Base-by-base conservation (phyloP, 345 rosid species). In the Salix brachista region DNA sequence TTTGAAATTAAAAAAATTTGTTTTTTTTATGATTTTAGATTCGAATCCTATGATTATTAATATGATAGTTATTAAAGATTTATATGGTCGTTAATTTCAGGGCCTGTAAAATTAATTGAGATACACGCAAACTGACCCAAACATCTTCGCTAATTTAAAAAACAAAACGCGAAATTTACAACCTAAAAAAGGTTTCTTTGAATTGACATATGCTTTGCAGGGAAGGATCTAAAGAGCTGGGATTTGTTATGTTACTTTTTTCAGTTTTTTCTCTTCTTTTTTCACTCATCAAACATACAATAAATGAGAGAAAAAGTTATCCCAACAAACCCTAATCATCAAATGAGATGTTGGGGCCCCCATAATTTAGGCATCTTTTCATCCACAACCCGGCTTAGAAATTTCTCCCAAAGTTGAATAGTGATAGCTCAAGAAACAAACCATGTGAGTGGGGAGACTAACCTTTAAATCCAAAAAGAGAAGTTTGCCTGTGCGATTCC, bases 371-470 rank as follows among this genome's bases (percentile, higher is more conserved):
- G 89, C 78, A 79, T 82, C 86, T 84, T 82, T 84, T 77, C 79
- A 85, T 77, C 72, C 77, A 76, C 32, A 70, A 26, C 5, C 34
- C 41, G 4, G 8, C 19, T 48, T 25, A 76, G 84, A 85, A 82
- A 78, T 78, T 82, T 77, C 75, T 67, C 71, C 28, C 71, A 68
- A 86, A 75, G 84, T 70, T 60, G 75, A 83, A 78, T 62, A 73
- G 86, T 79, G 88, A 88, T 81, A 68, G 83, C 74, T 80, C 71
- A 52, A 69, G 88, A 81, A 84, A 80, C 89, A 88, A 78, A 62
- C 78, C 91, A 88, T 85, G 89, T 86, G 91, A 80, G 91, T 78
- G 85, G 87, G 87, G 84, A 82, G 76, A 84, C 82, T 84, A 75
- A 78, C 79, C 90, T 85, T 85, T 80, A 84, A 85, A 70, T 80